Percentiles rank a stretch among this genome's conserved stretches.
Evolutionary conservation across 805 yeast genomes (phyloP).

Genomic region (Saturnispora dispora): DNA sequence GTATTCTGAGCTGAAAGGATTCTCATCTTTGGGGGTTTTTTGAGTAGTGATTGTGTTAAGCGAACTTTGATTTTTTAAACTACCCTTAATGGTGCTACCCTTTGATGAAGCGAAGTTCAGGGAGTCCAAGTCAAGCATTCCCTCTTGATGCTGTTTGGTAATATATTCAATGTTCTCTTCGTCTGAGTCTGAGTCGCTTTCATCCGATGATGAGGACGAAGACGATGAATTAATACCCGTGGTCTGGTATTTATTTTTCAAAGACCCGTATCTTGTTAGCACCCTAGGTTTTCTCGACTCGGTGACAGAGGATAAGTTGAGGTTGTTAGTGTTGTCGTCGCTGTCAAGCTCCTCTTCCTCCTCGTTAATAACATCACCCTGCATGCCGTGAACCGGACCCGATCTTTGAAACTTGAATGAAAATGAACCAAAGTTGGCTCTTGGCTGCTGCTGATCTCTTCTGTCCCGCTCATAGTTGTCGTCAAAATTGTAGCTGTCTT

Average conservation of each 20-base stretch:
- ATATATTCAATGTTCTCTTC: slow-evolving; percentile 26
- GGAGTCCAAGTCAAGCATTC: not conserved
- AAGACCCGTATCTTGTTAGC: slow-evolving; percentile 10
- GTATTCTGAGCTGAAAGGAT: not conserved
- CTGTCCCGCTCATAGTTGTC: not conserved
- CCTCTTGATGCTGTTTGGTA: slow-evolving; percentile 6
- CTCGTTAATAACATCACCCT: slow-evolving; percentile 18
- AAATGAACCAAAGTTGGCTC: slow-evolving; percentile 7
- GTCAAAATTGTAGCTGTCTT: slow-evolving; percentile 22
- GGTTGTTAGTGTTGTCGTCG: not conserved
- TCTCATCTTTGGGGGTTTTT: not conserved
- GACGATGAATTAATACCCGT: not conserved
- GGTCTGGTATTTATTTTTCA: slow-evolving; percentile 7
- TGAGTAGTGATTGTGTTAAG: not conserved
- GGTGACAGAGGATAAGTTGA: not conserved
- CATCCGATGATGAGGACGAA: slow-evolving; percentile 8
- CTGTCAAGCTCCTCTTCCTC: slow-evolving; percentile 10
- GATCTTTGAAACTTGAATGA: not conserved
- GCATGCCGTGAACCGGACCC: slow-evolving; percentile 10
- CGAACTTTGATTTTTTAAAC: slow-evolving; percentile 6
- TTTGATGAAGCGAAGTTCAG: slow-evolving; percentile 3
- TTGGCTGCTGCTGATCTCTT: not conserved
- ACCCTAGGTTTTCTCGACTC: not conserved
- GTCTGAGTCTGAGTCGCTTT: slow-evolving; percentile 21
- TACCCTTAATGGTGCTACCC: slow-evolving; percentile 1